Conservation (phyloP, 2,329 filamentous ascomycete species). For the Fusarium burgessii region DNA sequence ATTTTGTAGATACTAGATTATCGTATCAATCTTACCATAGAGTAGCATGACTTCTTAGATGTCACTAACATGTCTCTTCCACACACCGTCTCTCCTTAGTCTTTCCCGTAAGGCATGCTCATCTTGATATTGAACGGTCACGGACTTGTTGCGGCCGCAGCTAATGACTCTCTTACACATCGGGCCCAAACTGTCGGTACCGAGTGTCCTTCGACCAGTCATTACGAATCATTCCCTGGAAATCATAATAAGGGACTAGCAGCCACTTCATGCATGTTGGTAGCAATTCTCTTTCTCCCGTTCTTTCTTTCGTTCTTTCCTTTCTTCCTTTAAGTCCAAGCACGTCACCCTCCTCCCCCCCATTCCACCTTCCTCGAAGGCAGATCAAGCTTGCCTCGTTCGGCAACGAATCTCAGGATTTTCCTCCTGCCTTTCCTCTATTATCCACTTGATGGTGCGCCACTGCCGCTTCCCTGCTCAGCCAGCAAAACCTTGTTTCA, state of each 20-base stretch:
- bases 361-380: background rate
- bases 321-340: constrained; percentile 11
- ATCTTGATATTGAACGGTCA: constrained; percentile 28
- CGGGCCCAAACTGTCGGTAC: constrained; percentile 43
- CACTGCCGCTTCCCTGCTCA: constrained; percentile 31
- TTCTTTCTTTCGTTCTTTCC: background rate
- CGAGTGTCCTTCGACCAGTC: constrained; percentile 36
- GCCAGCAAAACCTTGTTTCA: constrained; percentile 44
- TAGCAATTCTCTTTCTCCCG: background rate
- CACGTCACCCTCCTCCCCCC: constrained; percentile 10
- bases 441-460: constrained; percentile 39
- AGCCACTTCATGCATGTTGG: constrained; percentile 29
- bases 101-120: constrained; percentile 3
- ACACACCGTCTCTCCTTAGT: constrained; percentile 15
- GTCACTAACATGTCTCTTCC: constrained; percentile 1
- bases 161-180: constrained; percentile 41
- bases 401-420: constrained; percentile 2
- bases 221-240: constrained; percentile 35
- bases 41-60: background rate
- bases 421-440: constrained; percentile 25
- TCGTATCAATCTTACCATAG: background rate
- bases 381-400: constrained; percentile 19
- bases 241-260: constrained; percentile 37
- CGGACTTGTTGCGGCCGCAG: constrained; percentile 33
- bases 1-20: background rate